Evolutionary conservation across 2,329 filamentous ascomycete genomes (phyloP).

Genomic region (Diaporthe caulivora): DNA sequence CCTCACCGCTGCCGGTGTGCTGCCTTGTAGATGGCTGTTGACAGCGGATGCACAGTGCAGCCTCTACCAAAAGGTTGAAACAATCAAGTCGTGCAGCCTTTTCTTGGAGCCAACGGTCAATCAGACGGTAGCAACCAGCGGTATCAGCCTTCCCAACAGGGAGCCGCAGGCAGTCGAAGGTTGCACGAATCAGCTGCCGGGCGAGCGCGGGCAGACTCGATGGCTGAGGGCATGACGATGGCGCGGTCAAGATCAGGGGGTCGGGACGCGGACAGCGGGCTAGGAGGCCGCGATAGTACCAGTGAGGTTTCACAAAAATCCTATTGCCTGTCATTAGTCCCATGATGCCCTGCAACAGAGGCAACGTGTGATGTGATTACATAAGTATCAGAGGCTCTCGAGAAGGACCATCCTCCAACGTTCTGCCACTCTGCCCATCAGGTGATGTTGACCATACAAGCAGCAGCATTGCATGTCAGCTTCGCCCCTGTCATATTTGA

Average conservation of each 20-base stretch:
- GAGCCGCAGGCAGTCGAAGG: slow-evolving; percentile 15
- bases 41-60: neutral
- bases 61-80: neutral
- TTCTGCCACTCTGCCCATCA: slow-evolving; percentile 12
- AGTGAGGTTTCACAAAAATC: slow-evolving; percentile 28
- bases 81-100: neutral
- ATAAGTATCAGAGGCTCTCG: slow-evolving; percentile 16
- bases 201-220: slow-evolving; percentile 34
- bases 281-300: slow-evolving; percentile 25
- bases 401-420: slow-evolving; percentile 10
- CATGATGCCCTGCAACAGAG: slow-evolving; percentile 12
- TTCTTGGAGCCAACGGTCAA: neutral
- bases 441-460: neutral
- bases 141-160: slow-evolving; percentile 29
- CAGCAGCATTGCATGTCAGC: slow-evolving; percentile 4
- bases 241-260: slow-evolving; percentile 28
- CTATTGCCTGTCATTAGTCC: slow-evolving; percentile 32
- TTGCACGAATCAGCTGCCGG: slow-evolving; percentile 32
- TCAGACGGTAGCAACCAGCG: slow-evolving; percentile 24
- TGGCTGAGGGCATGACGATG: slow-evolving; percentile 13
- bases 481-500: slow-evolving; percentile 13
- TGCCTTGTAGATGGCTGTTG: neutral
- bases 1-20: slow-evolving; percentile 10
- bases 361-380: slow-evolving; percentile 32
- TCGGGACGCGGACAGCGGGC: slow-evolving; percentile 17